Evolutionary conservation across 306 rosid genomes (phyloP).

Genomic region (Cucurbita moschata): DNA sequence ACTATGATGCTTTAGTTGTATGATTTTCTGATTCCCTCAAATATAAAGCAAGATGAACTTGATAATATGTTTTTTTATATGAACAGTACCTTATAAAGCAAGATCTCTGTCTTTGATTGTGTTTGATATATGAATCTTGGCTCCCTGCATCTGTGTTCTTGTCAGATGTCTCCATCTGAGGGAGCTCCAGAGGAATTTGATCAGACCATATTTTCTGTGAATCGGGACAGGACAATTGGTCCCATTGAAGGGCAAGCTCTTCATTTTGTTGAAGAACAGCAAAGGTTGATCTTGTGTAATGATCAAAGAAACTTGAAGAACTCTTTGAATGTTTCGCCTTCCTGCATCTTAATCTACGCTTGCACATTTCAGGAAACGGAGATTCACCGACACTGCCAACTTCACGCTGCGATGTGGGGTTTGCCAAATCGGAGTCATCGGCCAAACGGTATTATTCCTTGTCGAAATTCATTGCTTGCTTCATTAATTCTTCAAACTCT

Average conservation of each 20-base stretch:
- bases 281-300: constrained; percentile 35
- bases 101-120: neutral
- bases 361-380: constrained; percentile 48
- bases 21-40: constrained; percentile 9
- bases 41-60: neutral
- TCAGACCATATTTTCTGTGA: constrained; percentile 67
- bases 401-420: constrained; percentile 96
- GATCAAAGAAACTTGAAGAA: neutral
- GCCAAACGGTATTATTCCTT: constrained; percentile 64
- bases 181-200: constrained; percentile 93
- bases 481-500: neutral
- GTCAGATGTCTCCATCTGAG: constrained; percentile 63
- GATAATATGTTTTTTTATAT: neutral
- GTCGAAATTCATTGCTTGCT: neutral
- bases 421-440: constrained; percentile 87
- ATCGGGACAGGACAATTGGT: constrained; percentile 34
- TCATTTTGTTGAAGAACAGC: constrained; percentile 60
- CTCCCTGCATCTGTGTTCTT: constrained; percentile 6
- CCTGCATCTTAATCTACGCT: neutral
- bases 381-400: constrained; percentile 75
- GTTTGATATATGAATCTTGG: constrained; percentile 8
- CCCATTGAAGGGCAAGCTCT: constrained; percentile 52
- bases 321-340: neutral
- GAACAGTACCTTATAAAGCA: neutral
- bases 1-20: constrained; percentile 92